Base-by-base conservation (phyloP, 2,329 filamentous ascomycete genomes). In the Pseudogymnoascus sp. region DNA sequence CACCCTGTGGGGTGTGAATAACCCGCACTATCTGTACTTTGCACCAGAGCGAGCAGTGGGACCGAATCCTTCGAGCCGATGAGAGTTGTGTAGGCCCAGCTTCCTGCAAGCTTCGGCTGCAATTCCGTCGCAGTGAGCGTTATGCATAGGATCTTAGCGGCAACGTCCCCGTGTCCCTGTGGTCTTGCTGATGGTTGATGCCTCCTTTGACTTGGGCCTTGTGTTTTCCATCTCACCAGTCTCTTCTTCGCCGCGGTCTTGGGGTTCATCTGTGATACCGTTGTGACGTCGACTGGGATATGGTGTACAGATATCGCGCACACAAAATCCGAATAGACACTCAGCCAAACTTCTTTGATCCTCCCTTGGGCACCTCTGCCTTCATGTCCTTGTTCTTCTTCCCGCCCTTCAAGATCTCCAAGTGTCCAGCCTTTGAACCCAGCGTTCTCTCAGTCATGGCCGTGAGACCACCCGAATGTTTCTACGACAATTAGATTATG, bases 371-470 rank as follows among this genome's bases (percentile, higher is more conserved):
- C 61, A 63, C 68, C 59, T 64, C 66, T 9, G 63, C 66, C 65
- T 71, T 72, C 63, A 65, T 68, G 67, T 76, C 75, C 67, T 73
- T 77, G 63, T 82, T 78, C 73, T 82, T 86, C 79, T 87, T 88
- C 11, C 85, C 86, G 2, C 85, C 85, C 62, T 78, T 78, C 68
- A 90, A 71, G 68, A 90, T 70, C 72, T 90, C 87, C 69, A 90
- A 69, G 78, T 90, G 87, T 12, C 87, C 87, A 4, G 86, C 87
- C 68, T 83, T 83, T 64, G 83, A 77, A 11, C 86, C 87, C 8
- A 90, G 77, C 64, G 79, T 81, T 63, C 81, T 81, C 70, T 90
- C 87, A n/a, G 87, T 90, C 74, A 83, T 78, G 0, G 80, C 81
- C 3, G 81, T 81, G 39, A 90, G 73, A 0, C 85, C 85, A 0